Base-by-base conservation (phyloP, 2,329 filamentous ascomycete species). In the Xylaria sp. region DNA sequence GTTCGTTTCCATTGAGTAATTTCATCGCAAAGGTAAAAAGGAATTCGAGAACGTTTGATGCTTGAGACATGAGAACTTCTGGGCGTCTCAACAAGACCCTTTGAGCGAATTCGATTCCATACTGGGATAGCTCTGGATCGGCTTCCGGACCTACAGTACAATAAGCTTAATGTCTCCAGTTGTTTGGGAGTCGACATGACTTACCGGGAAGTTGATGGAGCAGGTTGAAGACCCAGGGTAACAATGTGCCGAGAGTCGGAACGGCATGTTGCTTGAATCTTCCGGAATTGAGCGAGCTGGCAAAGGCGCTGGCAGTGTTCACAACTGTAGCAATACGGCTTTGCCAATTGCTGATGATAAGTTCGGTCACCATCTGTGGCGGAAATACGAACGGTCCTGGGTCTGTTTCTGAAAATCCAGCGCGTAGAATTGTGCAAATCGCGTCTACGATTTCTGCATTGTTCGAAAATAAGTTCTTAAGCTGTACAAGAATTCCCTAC, bases 361-460 rank as follows among this genome's bases (percentile, higher is more conserved):
- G 91, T 47, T 88, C 83, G 11, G 89, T 87, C n/a, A 92, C 87
- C 69, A 88, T 83, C 0, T 84, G 80, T 0, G 90, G 84, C 2
- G 90, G 85, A 67, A 96, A 88, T 9, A 94, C 92, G 72, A 96
- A 95, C 0, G 92, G 91, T 0, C 92, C 92, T 2, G 90, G 87
- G 29, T 89, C 86, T 0, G 84, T 86, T 77, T 96, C 93, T 0
- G 89, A 89, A 73, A 94, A 94, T 0, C 93, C 93, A 22, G 89
- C 86, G 45, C 89, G 87, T 56, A 95, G 83, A 54, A 94, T 87
- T 64, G 84, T 85, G 78, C 92, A 96, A 38, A 90, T 88, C 3
- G 87, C 84, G 73, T 94, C 92, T 25, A 91, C 85, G 11, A 93
- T 85, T 71, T 94, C 92, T 25, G 87, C 85, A 64, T 86, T 88